These are phyloP conservation scores for Neoarthrinium moseri DNA, from an alignment of 2,329 filamentous ascomycete genomes.

Conservation along the genomic window DNA sequence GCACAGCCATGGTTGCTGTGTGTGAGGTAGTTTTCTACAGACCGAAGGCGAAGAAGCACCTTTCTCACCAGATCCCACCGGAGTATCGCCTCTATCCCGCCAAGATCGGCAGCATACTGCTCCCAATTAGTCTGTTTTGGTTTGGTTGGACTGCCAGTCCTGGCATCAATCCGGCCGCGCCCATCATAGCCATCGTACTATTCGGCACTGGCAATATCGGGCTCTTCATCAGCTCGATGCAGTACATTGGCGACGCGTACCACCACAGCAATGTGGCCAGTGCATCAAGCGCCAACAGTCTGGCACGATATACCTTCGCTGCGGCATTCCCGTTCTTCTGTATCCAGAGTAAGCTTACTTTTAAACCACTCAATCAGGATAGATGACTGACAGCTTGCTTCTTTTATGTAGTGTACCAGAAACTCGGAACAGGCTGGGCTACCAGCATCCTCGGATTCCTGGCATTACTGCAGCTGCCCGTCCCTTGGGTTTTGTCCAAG, in stretches of 20 bases:
- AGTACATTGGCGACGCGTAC: constrained; percentile 33
- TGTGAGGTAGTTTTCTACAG: constrained; percentile 43
- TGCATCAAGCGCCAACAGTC: constrained; percentile 57
- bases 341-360: constrained; percentile 50
- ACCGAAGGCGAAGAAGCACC: constrained; percentile 28
- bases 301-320: constrained; percentile 54
- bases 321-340: constrained; percentile 61
- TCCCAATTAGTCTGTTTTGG: constrained; percentile 58
- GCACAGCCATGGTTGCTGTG: constrained; percentile 36
- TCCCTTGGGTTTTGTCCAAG: constrained; percentile 53
- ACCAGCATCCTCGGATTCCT: constrained; percentile 47
- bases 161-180: constrained; percentile 48
- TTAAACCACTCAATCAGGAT: too few relatives aligned
- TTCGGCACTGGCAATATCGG: constrained; percentile 62
- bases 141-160: constrained; percentile 55
- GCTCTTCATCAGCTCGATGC: constrained; percentile 47
- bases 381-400: too few relatives aligned
- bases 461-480: constrained; percentile 43
- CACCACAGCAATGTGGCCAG: constrained; percentile 54
- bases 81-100: constrained; percentile 59
- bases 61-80: constrained; percentile 39
- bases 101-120: constrained; percentile 54
- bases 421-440: constrained; percentile 45
- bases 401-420: constrained; percentile 35
- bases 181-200: constrained; percentile 49